phyloP scores from a whole-genome alignment of 495 filamentous ascomycete genomes.

The Penicillium samsonianum region DNA sequence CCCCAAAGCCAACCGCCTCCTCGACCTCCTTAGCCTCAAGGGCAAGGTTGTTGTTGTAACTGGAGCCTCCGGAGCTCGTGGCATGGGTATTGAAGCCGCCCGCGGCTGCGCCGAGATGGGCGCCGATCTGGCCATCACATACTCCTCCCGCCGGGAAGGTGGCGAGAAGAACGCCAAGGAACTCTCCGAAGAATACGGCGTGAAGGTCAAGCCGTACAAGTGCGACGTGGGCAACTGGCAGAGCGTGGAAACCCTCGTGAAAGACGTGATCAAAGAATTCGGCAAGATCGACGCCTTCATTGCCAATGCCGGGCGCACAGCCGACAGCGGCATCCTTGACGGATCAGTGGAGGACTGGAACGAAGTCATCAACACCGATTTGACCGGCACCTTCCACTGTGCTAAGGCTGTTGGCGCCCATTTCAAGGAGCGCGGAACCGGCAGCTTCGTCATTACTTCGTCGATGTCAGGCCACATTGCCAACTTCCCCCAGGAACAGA shows the following conservation, averaged over 20 bases:
- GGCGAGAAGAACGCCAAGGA: conserved; percentile 67
- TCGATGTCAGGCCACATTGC: conserved; percentile 73
- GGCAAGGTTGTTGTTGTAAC: conserved; percentile 73
- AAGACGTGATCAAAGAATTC: conserved; percentile 59
- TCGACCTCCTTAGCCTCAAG: conserved; percentile 70
- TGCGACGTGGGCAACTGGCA: conserved; percentile 54
- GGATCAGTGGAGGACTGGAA: conserved; percentile 65
- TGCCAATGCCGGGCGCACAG: conserved; percentile 69
- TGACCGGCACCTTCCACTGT: conserved; percentile 68
- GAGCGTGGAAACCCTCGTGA: conserved; percentile 51
- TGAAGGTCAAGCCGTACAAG: conserved; percentile 71
- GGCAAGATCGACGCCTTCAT: conserved; percentile 68
- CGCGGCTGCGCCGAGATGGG: conserved; percentile 73
- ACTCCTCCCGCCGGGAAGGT: conserved; percentile 59
- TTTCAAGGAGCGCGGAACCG: conserved; percentile 62
- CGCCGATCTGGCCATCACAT: conserved; percentile 68
- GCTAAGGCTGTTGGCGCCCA: conserved; percentile 65
- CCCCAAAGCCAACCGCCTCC: conserved; percentile 57
- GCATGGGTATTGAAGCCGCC: conserved; percentile 74
- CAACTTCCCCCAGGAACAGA: conserved; percentile 79
- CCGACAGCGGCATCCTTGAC: conserved; percentile 62
- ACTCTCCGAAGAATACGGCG: conserved; percentile 57
- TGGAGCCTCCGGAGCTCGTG: conserved; percentile 66
- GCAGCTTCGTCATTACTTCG: conserved; percentile 64
- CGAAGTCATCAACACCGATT: conserved; percentile 65